Evolutionary conservation across 192 early-diverging fungal species (phyloP).

Genomic region (Podila minutissima): DNA sequence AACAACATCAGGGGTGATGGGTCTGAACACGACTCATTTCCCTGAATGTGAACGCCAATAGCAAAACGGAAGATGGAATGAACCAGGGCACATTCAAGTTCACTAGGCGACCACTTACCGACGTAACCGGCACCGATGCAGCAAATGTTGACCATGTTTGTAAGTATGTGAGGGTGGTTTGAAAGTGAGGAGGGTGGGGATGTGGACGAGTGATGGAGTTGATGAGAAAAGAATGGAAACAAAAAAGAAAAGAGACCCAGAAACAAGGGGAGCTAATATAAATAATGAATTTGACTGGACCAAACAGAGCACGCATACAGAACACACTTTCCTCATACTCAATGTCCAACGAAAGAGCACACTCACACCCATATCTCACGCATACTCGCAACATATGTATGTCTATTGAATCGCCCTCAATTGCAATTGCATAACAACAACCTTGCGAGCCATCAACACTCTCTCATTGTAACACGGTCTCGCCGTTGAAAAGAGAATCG

Average conservation of each 20-base stretch:
- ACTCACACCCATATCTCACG: too few species aligned
- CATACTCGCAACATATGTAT: too few species aligned
- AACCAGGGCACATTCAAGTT: neutral
- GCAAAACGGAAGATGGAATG: neutral
- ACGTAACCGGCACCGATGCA: slow-evolving; percentile 98
- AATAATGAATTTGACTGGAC: neutral
- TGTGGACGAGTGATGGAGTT: neutral
- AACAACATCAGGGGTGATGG: too few species aligned
- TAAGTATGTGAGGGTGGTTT: neutral
- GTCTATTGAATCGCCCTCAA: too few species aligned
- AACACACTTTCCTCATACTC: too few species aligned
- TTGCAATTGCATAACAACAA: too few species aligned
- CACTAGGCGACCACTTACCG: slow-evolving; percentile 61
- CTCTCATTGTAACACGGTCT: too few species aligned
- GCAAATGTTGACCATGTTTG: slow-evolving; percentile 75
- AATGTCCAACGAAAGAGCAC: too few species aligned
- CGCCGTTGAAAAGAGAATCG: too few species aligned
- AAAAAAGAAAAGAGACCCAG: neutral
- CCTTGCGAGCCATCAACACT: too few species aligned
- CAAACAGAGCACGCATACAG: too few species aligned
- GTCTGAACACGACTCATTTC: too few species aligned
- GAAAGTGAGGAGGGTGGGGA: neutral
- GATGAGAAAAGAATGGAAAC: slow-evolving; percentile 5
- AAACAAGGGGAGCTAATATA: neutral
- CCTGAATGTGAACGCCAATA: neutral